Evolutionary conservation across 176 grass and related monocot species (phyloP).

Genomic region (Oryza punctata): DNA sequence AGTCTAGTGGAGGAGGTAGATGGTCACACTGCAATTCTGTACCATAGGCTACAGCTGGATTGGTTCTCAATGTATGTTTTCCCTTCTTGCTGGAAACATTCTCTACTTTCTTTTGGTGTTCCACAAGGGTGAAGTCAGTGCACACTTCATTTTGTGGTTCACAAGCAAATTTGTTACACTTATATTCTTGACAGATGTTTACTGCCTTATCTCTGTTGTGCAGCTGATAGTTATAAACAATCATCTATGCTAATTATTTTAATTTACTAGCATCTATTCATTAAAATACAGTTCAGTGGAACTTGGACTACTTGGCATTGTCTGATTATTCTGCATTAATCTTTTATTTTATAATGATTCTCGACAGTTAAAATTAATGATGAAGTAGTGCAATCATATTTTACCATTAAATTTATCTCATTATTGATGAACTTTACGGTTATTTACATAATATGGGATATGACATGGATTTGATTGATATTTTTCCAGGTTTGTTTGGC

Average conservation of each 20-base stretch:
- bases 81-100: conserved; percentile 31
- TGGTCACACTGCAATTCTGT: conserved; percentile 94
- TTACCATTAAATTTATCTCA: conserved; percentile 26
- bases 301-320: conserved; percentile 2
- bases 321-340: background rate
- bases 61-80: conserved; percentile 89
- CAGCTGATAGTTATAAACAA: background rate
- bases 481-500: conserved; percentile 80
- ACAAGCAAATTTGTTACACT: conserved; percentile 2
- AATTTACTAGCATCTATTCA: conserved; percentile 3
- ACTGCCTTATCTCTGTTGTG: conserved; percentile 3
- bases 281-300: conserved; percentile 6
- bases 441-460: conserved; percentile 17
- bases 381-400: conserved; percentile 5
- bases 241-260: background rate
- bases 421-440: conserved; percentile 13
- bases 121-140: conserved; percentile 1
- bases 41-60: conserved; percentile 93
- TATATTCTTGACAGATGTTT: conserved; percentile 11
- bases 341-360: conserved; percentile 25
- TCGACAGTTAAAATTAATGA: too few relatives aligned
- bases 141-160: conserved; percentile 3
- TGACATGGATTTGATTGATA: conserved; percentile 31
- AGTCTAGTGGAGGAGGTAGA: conserved; percentile 97
- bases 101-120: background rate